These are phyloP conservation scores for Jackrogersella multiformis DNA, from an alignment of 495 filamentous ascomycete species.

Conservation along the genomic window DNA sequence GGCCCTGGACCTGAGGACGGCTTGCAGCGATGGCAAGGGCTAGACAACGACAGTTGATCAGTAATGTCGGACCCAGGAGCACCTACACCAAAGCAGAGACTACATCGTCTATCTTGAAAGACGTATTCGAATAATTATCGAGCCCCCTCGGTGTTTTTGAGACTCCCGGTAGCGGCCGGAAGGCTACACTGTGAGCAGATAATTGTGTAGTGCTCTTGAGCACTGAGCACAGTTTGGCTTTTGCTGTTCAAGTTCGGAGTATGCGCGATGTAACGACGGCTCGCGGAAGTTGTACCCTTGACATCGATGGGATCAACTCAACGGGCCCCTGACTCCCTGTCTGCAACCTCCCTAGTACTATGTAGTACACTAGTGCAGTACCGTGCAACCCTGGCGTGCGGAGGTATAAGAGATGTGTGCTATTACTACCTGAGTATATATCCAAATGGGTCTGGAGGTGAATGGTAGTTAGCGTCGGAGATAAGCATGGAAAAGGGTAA, in stretches of 20 bases:
- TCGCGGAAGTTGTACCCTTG: slow-evolving; percentile 45
- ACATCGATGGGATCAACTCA: slow-evolving; percentile 38
- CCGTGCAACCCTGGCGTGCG: slow-evolving; percentile 38
- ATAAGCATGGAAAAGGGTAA: slow-evolving; percentile 41
- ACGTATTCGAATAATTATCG: background rate
- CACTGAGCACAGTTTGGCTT: slow-evolving; percentile 19
- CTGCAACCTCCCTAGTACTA: slow-evolving; percentile 33
- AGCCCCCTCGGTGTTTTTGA: background rate
- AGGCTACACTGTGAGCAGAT: slow-evolving; percentile 3
- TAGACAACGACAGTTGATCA: background rate
- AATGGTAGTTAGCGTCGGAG: slow-evolving; percentile 33
- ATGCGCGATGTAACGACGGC: slow-evolving; percentile 43
- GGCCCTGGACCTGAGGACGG: slow-evolving; percentile 5
- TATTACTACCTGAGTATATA: slow-evolving; percentile 27
- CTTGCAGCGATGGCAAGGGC: background rate
- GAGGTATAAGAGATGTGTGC: slow-evolving; percentile 35
- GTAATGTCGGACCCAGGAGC: background rate
- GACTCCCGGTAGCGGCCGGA: background rate
- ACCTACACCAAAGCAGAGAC: background rate
- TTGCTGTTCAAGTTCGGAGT: slow-evolving; percentile 21
- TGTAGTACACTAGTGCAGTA: too few species aligned
- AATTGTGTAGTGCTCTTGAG: slow-evolving; percentile 7
- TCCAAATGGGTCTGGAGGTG: slow-evolving; percentile 14
- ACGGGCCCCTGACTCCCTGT: slow-evolving; percentile 33
- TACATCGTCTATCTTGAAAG: background rate